Evolutionary conservation across 805 yeast species (phyloP).

Genomic region (Kodamaea restingae): DNA sequence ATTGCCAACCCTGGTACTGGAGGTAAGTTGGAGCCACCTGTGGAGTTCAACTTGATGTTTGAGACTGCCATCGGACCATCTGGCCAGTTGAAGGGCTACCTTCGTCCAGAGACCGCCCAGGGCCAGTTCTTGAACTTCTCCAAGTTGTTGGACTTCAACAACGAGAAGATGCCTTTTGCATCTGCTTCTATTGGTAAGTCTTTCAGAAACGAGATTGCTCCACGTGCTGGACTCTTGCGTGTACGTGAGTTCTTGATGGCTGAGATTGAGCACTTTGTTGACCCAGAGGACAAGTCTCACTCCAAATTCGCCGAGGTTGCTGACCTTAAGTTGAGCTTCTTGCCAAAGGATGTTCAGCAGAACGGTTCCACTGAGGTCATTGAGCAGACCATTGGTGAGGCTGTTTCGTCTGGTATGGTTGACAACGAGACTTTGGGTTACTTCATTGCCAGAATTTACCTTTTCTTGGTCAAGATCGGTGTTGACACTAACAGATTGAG

Average conservation of each 20-base stretch:
- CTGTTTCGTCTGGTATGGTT: conserved; percentile 81
- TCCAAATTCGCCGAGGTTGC: conserved; percentile 72
- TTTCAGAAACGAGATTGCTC: conserved; percentile 97
- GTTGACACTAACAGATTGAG: conserved; percentile 79
- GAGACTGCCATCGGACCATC: conserved; percentile 99
- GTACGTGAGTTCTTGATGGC: conserved; percentile 99
- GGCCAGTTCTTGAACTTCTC: conserved; percentile 96
- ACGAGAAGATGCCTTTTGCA: conserved; percentile 98
- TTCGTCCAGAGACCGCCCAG: conserved; percentile 99
- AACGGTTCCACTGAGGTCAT: conserved; percentile 71
- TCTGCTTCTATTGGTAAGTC: conserved; percentile 98
- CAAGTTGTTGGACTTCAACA: conserved; percentile 91
- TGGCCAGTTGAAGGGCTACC: conserved; percentile 89
- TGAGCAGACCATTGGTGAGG: conserved; percentile 78
- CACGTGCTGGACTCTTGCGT: conserved; percentile 94
- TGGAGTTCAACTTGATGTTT: conserved; percentile 96
- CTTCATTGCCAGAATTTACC: conserved; percentile 89
- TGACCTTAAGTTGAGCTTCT: conserved; percentile 67
- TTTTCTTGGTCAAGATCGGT: conserved; percentile 83
- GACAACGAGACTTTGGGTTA: conserved; percentile 97
- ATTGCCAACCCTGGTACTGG: conserved; percentile 92
- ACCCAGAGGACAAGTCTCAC: conserved; percentile 84
- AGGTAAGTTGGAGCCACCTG: conserved; percentile 82
- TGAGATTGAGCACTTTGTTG: conserved; percentile 97
- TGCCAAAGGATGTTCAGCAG: conserved; percentile 85